A percentile compares a stretch with the other conserved stretches of the same genome.
Evolutionary conservation across 1,139 yeast species (phyloP).

Genomic region (Kodamaea suecica): DNA sequence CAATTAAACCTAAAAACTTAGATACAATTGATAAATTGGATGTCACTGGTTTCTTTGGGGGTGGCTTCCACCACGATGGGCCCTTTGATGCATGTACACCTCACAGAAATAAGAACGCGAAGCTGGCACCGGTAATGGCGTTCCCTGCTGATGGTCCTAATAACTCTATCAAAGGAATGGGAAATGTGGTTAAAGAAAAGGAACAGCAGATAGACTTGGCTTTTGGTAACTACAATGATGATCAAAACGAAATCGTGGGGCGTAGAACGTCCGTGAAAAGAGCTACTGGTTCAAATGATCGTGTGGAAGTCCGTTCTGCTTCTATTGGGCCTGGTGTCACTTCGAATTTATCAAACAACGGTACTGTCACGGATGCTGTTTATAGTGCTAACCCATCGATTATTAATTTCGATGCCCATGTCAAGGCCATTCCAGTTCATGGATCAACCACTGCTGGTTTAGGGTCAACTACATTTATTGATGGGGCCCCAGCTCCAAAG

Average conservation of each 20-base stretch:
- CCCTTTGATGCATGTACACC: constrained; percentile 99
- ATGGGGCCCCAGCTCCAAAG: constrained; percentile 92
- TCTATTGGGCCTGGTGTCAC: constrained; percentile 1
- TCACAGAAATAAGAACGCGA: constrained; percentile 79
- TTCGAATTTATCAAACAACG: constrained; percentile 1
- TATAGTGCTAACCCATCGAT: constrained; percentile 28
- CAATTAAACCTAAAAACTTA: constrained; percentile 55
- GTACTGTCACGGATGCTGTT: background rate
- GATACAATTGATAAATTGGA: constrained; percentile 94
- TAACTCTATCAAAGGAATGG: constrained; percentile 71
- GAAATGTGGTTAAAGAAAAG: constrained; percentile 37
- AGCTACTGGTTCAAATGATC: constrained; percentile 8
- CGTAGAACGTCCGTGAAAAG: constrained; percentile 19
- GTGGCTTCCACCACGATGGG: constrained; percentile 96
- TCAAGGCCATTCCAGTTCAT: constrained; percentile 70
- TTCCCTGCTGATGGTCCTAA: constrained; percentile 96
- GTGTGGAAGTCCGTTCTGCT: constrained; percentile 13
- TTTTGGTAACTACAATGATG: constrained; percentile 50
- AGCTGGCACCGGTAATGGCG: constrained; percentile 89
- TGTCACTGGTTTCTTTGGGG: constrained; percentile 94
- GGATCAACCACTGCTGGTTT: constrained; percentile 84
- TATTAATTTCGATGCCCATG: constrained; percentile 66
- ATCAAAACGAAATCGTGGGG: constrained; percentile 38
- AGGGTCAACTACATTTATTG: constrained; percentile 88
- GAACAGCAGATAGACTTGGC: constrained; percentile 59